Conservation (phyloP, 345 rosid genomes). For the Trapa incisa region DNA sequence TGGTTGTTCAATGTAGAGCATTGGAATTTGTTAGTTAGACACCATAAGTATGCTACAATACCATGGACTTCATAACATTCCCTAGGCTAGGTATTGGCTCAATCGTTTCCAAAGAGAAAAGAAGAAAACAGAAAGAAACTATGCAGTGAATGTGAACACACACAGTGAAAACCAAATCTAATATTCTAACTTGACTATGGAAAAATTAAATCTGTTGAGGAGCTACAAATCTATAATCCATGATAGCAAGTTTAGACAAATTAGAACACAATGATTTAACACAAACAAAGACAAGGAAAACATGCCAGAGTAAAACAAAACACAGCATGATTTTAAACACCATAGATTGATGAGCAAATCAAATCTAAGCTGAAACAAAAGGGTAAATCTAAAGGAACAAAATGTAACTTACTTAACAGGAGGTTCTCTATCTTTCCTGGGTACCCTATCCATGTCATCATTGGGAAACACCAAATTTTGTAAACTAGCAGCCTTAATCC, state of each 20-base stretch:
- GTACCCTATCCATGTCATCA: slow-evolving; percentile 75
- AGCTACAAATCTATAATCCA: background rate
- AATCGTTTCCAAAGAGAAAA: background rate
- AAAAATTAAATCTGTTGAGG: background rate
- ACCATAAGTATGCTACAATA: background rate
- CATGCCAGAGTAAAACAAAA: background rate
- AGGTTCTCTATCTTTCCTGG: slow-evolving; percentile 66
- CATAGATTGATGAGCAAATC: background rate
- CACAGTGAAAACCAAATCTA: background rate
- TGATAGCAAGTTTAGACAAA: background rate
- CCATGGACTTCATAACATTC: background rate
- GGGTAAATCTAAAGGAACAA: background rate
- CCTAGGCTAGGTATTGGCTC: background rate
- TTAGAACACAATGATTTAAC: background rate
- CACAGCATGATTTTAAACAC: background rate
- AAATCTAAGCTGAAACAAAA: too few relatives aligned
- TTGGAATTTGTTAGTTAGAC: background rate
- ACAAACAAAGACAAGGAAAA: background rate
- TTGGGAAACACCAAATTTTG: slow-evolving; percentile 81
- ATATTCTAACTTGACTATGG: background rate
- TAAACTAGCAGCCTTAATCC: slow-evolving; percentile 86
- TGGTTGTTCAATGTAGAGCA: background rate
- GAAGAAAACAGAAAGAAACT: background rate
- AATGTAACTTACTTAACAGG: slow-evolving; percentile 61
- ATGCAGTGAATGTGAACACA: background rate